Percentiles rank a stretch among this genome's conserved stretches.
phyloP scores from a whole-genome alignment of 179 eudicot genomes.

The Actinidia polygama region DNA sequence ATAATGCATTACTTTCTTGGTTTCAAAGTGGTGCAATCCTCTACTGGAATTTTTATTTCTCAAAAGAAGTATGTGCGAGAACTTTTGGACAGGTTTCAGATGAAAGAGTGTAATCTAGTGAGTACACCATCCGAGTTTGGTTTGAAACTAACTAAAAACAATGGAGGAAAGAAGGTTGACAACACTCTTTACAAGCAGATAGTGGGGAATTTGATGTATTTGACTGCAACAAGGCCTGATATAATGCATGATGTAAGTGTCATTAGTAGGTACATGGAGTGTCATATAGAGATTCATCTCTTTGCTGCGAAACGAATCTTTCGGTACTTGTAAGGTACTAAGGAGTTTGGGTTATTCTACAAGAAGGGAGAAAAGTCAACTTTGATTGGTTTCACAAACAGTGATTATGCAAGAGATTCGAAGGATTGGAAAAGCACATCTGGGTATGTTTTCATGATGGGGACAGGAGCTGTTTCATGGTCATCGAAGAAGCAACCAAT shows the following conservation, averaged over 20 bases:
- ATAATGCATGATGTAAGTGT: too few relatives aligned
- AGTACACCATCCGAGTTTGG: not conserved
- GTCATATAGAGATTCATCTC: too few relatives aligned
- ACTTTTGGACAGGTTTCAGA: not conserved
- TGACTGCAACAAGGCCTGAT: too few relatives aligned
- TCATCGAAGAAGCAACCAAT: too few relatives aligned
- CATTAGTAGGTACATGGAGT: too few relatives aligned
- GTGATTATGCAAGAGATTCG: not conserved
- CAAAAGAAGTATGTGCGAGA: not conserved
- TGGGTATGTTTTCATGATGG: not conserved
- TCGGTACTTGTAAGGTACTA: not conserved
- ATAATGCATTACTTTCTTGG: not conserved
- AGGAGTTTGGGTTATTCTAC: not conserved
- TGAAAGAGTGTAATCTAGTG: not conserved
- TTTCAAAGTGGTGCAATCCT: not conserved
- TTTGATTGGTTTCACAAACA: not conserved
- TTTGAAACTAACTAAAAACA: not conserved
- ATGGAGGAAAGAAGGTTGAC: not conserved
- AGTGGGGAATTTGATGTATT: too few relatives aligned
- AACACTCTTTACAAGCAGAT: too few relatives aligned
- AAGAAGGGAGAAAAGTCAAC: not conserved
- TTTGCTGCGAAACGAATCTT: not conserved
- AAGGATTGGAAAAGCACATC: not conserved
- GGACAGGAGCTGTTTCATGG: not conserved
- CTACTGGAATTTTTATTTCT: not conserved